Evolutionary conservation across 106 monocot species (phyloP).

Genomic region (Agapanthus africanus): DNA sequence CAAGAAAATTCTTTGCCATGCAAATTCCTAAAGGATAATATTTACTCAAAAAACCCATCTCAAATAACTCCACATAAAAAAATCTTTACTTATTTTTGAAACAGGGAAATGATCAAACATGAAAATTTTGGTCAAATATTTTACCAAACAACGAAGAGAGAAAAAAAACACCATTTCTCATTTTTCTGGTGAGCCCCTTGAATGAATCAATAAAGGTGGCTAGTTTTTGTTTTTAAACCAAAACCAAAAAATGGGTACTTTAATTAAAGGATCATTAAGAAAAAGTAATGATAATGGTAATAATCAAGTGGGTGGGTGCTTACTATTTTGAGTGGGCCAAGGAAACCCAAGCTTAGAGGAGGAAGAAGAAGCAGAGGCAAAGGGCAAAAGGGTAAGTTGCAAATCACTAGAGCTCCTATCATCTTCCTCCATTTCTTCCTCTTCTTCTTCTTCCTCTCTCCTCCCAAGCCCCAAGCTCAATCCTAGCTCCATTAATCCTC

Average conservation of each 20-base stretch:
- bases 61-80: not conserved
- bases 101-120: not conserved
- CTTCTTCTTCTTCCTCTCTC: conserved; percentile 10
- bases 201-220: too few relatives aligned
- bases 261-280: too few relatives aligned
- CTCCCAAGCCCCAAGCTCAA: conserved; percentile 8
- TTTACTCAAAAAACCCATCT: not conserved
- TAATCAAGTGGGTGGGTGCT: too few relatives aligned
- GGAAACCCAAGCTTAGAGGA: not conserved
- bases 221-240: too few relatives aligned
- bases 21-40: not conserved
- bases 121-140: not conserved
- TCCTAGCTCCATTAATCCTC: conserved; percentile 14
- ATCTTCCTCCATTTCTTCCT: not conserved
- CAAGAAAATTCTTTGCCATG: not conserved
- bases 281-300: not conserved
- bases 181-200: not conserved
- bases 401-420: not conserved
- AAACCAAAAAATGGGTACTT: too few relatives aligned
- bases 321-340: not conserved
- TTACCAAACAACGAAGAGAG: too few relatives aligned
- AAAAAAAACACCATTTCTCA: too few relatives aligned
- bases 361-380: not conserved
- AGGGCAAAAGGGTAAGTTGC: conserved; percentile 6
- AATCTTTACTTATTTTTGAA: too few relatives aligned